phyloP scores from a whole-genome alignment of 495 filamentous ascomycete genomes.

The Lasiosphaeria miniovina region DNA sequence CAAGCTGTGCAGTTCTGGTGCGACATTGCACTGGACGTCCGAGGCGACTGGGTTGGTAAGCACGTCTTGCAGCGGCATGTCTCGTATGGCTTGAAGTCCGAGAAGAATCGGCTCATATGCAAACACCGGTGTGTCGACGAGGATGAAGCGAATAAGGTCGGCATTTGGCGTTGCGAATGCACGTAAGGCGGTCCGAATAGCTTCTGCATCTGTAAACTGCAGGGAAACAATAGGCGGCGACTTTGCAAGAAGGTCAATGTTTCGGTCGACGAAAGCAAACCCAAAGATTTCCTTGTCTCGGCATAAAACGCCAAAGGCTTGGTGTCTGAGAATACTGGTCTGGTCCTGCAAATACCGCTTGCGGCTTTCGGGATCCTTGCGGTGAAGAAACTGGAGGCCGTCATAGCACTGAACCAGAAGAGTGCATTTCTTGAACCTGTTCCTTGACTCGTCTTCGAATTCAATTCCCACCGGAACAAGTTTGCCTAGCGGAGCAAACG shows the following conservation, averaged over 20 bases:
- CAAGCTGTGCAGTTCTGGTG: background rate
- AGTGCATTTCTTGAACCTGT: constrained; percentile 36
- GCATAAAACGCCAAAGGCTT: constrained; percentile 59
- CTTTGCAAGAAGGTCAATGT: constrained; percentile 49
- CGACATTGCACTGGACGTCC: background rate
- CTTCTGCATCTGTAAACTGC: constrained; percentile 45
- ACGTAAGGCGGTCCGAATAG: constrained; percentile 32
- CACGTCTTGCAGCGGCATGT: constrained; percentile 52
- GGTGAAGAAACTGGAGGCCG: constrained; percentile 45
- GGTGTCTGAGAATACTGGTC: constrained; percentile 53
- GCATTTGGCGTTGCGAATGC: constrained; percentile 43
- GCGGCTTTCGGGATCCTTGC: constrained; percentile 27
- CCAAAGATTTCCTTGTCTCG: constrained; percentile 51
- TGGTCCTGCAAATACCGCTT: constrained; percentile 49
- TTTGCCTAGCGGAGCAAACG: constrained; percentile 27
- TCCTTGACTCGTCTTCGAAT: constrained; percentile 25
- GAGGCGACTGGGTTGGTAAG: constrained; percentile 36
- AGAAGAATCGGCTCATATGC: constrained; percentile 68
- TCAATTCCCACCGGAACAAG: constrained; percentile 24
- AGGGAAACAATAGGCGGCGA: constrained; percentile 51
- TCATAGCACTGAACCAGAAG: constrained; percentile 43
- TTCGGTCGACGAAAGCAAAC: constrained; percentile 59
- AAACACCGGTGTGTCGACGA: constrained; percentile 66
- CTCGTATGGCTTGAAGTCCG: constrained; percentile 54
- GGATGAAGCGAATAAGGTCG: constrained; percentile 45